Percentiles rank a stretch among this genome's conserved stretches.
Evolutionary conservation across 2,329 filamentous ascomycete genomes (phyloP).

Genomic region (Lasiodiplodia sp.): DNA sequence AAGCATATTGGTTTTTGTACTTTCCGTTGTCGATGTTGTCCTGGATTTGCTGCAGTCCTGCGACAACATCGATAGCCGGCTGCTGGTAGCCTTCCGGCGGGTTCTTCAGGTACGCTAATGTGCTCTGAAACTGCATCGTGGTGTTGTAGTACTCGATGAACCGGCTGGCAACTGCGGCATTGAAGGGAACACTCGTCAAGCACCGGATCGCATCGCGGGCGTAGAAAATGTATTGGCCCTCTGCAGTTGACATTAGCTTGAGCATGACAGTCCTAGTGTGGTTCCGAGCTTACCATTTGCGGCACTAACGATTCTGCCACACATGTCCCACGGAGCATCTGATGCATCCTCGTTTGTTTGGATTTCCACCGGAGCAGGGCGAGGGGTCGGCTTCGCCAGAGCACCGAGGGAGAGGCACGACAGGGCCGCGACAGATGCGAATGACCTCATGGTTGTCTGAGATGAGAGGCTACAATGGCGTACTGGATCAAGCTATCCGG

Average conservation of each 20-base stretch:
- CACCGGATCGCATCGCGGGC: conserved; percentile 49
- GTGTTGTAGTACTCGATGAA: conserved; percentile 56
- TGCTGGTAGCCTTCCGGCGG: conserved; percentile 53
- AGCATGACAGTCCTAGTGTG: neutral
- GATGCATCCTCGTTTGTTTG: neutral
- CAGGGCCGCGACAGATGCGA: neutral
- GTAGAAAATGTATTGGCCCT: conserved; percentile 30
- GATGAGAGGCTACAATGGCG: neutral
- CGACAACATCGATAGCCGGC: conserved; percentile 45
- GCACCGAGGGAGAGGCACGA: neutral
- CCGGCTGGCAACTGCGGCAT: conserved; percentile 50
- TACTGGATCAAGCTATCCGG: neutral
- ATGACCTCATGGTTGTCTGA: neutral
- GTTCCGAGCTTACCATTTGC: neutral
- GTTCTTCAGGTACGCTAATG: conserved; percentile 50
- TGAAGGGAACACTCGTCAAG: conserved; percentile 55
- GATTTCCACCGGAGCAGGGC: neutral
- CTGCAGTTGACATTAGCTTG: neutral
- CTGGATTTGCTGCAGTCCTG: conserved; percentile 40
- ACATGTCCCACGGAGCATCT: neutral
- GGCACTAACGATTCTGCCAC: neutral
- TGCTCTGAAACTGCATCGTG: conserved; percentile 55
- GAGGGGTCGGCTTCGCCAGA: neutral
- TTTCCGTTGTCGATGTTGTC: conserved; percentile 35
- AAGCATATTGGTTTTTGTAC: conserved; percentile 49